A percentile compares a stretch with the other conserved stretches of the same genome.
Conservation (phyloP, 257 asterid species). For the Solanum pennellii region DNA sequence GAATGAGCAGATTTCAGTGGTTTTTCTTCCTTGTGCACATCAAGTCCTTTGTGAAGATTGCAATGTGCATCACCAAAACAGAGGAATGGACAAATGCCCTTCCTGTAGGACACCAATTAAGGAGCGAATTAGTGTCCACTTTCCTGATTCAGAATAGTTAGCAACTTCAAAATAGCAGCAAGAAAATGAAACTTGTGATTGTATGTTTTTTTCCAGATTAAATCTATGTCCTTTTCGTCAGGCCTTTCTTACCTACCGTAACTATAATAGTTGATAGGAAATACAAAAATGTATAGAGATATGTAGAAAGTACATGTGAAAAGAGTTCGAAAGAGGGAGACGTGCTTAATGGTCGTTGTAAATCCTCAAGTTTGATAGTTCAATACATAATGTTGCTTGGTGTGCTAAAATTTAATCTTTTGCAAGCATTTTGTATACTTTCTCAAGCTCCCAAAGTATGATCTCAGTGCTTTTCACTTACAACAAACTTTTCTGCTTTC, state of each 20-base stretch:
- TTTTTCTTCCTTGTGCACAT: slow-evolving; percentile 78
- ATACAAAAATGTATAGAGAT: no score
- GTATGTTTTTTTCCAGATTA: neutral
- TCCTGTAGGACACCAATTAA: slow-evolving; percentile 57
- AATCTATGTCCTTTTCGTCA: neutral
- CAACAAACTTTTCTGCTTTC: neutral
- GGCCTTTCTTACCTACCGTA: neutral
- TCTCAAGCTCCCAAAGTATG: neutral
- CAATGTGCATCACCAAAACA: slow-evolving; percentile 37
- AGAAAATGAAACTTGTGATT: neutral
- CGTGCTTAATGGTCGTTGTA: no score
- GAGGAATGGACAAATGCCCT: slow-evolving; percentile 59
- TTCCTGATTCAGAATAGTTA: slow-evolving; percentile 3
- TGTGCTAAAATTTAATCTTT: neutral
- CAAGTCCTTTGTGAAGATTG: slow-evolving; percentile 68
- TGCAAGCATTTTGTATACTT: neutral
- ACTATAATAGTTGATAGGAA: neutral
- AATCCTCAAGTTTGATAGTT: no score
- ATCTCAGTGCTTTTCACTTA: neutral
- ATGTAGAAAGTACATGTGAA: no score
- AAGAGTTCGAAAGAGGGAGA: no score
- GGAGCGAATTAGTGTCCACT: slow-evolving; percentile 28
- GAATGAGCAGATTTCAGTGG: slow-evolving; percentile 55
- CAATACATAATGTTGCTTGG: no score
- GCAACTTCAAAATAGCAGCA: neutral